Evolutionary conservation across 352 stramenopile species (phyloP), one percentile per base, ranked within the genome.

Genomic region (Thalassiosira sp.): DNA sequence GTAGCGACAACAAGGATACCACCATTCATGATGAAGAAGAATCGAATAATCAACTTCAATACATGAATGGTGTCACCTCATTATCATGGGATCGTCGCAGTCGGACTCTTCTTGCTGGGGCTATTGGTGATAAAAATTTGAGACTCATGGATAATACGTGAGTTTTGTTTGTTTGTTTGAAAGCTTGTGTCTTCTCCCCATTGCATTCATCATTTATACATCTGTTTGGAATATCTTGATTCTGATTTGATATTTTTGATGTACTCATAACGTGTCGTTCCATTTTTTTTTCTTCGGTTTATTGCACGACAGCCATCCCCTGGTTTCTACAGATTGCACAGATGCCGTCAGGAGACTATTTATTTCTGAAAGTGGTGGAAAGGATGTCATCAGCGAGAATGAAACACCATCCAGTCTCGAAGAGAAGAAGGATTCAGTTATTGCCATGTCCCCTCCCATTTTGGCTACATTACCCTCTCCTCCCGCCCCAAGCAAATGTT

Each of bases 71-170:
- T 31, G 64, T 90, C 3, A 88, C 80, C 5, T 88, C 71, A 45
- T 11, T 90, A 2, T 83, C 68, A 8, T 92, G 84, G 84, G 80
- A 81, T 35, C 35, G 65, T 40, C 60, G 61, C 25, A 83, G 73
- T 28, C 45, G 80, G 24, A 84, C 69, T 8, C 37, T 92, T n/a
- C 46, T 90, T 11, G 62, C 66, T 6, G 84, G 76, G 1, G 63
- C 79, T 0, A 37, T 79, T 35, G 79, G 79, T 13, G 77, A 85
- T 69, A 33, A 59, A 18, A 57, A 75, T 43, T 66, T 90, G 22
- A 68, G 72, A n/a, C 52, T 88, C 0, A 85, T 87, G 31, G 86
- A 91, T 76, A 89, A 84, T 52, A 82, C 80, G 57, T 66, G 40
- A 66, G 57, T 54, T 51, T 52, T 1, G 18, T 18, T 58, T 58